phyloP scores from a whole-genome alignment of 1,139 yeast genomes.

The Nadsonia starkeyi-henricii region DNA sequence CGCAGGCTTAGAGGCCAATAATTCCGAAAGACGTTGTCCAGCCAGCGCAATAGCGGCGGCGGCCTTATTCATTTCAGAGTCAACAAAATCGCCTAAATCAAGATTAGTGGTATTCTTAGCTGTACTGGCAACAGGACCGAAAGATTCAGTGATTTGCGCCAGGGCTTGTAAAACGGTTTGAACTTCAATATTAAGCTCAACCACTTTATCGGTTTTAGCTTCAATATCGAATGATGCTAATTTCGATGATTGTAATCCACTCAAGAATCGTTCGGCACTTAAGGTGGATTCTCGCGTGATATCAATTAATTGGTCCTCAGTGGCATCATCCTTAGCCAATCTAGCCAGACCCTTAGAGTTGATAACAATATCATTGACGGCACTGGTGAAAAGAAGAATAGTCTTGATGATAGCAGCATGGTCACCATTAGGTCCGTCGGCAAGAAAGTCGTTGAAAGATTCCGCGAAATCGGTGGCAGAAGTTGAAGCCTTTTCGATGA shows the following conservation, averaged over 20 bases:
- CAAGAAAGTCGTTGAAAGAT: constrained; percentile 61
- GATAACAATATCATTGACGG: constrained; percentile 51
- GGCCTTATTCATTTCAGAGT: constrained; percentile 56
- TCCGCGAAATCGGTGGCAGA: constrained; percentile 72
- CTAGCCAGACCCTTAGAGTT: constrained; percentile 60
- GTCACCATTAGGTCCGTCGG: constrained; percentile 64
- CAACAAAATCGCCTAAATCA: constrained; percentile 58
- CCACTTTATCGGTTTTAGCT: constrained; percentile 63
- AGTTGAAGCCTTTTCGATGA: constrained; percentile 58
- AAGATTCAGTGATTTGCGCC: constrained; percentile 39
- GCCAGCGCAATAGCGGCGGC: constrained; percentile 60
- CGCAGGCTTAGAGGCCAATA: constrained; percentile 39
- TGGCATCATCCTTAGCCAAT: constrained; percentile 34
- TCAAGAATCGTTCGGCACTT: constrained; percentile 49
- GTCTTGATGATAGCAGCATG: constrained; percentile 54
- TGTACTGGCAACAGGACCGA: constrained; percentile 38
- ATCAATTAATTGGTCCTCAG: constrained; percentile 30
- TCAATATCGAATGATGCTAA: constrained; percentile 40
- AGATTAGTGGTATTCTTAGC: constrained; percentile 27
- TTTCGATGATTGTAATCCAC: constrained; percentile 40
- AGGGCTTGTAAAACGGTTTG: constrained; percentile 58
- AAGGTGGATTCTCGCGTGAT: constrained; percentile 48
- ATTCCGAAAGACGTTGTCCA: constrained; percentile 40
- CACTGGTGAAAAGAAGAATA: constrained; percentile 51
- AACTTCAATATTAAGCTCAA: constrained; percentile 59